Evolutionary conservation across 2,329 filamentous ascomycete genomes (phyloP).

Genomic region (Ustilaginoidea virens): DNA sequence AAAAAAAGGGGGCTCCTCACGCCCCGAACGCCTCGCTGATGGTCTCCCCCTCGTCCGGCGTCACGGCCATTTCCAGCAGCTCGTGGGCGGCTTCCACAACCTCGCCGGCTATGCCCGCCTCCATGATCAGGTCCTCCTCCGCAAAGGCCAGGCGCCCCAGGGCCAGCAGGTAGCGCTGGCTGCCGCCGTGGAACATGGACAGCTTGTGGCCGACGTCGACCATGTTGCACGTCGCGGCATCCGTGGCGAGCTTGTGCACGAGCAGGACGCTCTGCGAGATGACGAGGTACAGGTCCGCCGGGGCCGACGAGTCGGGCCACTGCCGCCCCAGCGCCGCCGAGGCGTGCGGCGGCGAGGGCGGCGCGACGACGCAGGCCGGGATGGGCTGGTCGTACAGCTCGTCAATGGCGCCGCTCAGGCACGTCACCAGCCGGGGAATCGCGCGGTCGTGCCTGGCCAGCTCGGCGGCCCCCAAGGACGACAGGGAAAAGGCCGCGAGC

Average conservation of each 20-base stretch:
- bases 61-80: constrained; percentile 66
- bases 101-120: constrained; percentile 60
- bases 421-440: constrained; percentile 59
- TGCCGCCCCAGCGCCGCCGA: constrained; percentile 5
- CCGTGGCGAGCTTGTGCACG: constrained; percentile 36
- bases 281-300: constrained; percentile 23
- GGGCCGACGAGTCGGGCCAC: constrained; percentile 7
- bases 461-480: constrained; percentile 45
- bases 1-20: constrained; percentile 7
- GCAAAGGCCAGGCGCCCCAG: constrained; percentile 76
- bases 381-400: constrained; percentile 49
- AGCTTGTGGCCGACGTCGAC: constrained; percentile 58
- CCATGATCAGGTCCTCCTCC: constrained; percentile 61
- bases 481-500: constrained; percentile 43
- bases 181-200: constrained; percentile 50
- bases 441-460: constrained; percentile 54
- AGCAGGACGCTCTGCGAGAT: constrained; percentile 33
- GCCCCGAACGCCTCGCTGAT: constrained; percentile 25
- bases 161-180: constrained; percentile 68
- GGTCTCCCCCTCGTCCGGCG: constrained; percentile 48
- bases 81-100: constrained; percentile 70
- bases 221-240: constrained; percentile 25
- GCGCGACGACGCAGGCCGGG: constrained; percentile 22
- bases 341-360: constrained; percentile 5
- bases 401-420: constrained; percentile 49